A percentile compares a stretch with the other conserved stretches of the same genome.
Conservation (phyloP, 371 early-diverging fungal species). For the Catenaria anguillulae region DNA sequence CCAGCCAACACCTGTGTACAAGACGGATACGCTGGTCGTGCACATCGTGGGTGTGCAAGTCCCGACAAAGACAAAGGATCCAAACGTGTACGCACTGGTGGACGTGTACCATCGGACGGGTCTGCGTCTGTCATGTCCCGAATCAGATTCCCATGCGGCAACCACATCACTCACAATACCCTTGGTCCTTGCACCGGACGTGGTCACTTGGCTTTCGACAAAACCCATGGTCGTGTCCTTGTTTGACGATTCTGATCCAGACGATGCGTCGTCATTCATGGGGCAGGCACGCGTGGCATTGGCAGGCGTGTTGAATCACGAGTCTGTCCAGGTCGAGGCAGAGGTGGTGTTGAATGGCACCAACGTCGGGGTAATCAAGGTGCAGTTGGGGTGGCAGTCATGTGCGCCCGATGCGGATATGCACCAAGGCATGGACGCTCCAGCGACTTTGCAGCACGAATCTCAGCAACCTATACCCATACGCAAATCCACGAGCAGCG, state of each 20-base stretch:
- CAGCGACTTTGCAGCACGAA: no score
- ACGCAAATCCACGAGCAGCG: no score
- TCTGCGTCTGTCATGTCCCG: not conserved
- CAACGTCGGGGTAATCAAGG: not conserved
- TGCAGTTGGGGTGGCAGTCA: not conserved
- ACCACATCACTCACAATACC: not conserved
- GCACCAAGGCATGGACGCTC: no score
- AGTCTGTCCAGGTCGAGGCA: not conserved
- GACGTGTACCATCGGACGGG: not conserved
- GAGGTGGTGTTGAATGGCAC: not conserved
- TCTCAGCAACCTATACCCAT: no score
- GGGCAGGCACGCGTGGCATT: not conserved
- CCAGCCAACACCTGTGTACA: not conserved
- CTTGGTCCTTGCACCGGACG: not conserved
- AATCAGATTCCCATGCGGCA: not conserved
- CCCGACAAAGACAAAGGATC: not conserved
- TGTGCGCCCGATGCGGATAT: not conserved
- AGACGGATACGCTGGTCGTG: not conserved
- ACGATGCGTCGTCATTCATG: not conserved
- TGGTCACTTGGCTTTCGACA: not conserved
- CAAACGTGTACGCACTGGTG: not conserved
- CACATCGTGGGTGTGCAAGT: no score
- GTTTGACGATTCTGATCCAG: not conserved
- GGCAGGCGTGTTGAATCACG: not conserved
- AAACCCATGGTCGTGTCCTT: not conserved